phyloP scores from a whole-genome alignment of 441 rosid species.

The Erysimum pusillum region DNA sequence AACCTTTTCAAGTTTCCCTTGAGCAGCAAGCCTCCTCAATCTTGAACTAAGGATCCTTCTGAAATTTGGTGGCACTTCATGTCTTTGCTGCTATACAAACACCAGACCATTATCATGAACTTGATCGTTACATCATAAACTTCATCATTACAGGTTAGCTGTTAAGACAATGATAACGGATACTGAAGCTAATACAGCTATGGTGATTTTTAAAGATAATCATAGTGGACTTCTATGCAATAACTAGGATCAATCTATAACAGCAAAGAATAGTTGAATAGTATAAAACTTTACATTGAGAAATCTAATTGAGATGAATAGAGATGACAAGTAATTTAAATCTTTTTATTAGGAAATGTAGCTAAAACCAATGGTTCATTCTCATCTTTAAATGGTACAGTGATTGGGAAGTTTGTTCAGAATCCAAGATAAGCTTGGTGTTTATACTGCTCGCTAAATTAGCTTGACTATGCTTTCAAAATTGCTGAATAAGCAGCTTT shows the following conservation, averaged over 20 bases:
- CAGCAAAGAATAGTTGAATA: neutral
- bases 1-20: slow-evolving; percentile 80
- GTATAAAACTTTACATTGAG: slow-evolving; percentile 11
- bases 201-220: neutral
- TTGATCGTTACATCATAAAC: slow-evolving; percentile 29
- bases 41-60: slow-evolving; percentile 75
- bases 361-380: slow-evolving; percentile 14
- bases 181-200: slow-evolving; percentile 25
- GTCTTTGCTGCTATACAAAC: slow-evolving; percentile 59
- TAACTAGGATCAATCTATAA: slow-evolving; percentile 20
- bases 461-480: slow-evolving; percentile 5
- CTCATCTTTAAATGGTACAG: slow-evolving; percentile 23
- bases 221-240: slow-evolving; percentile 26
- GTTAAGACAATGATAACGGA: slow-evolving; percentile 5
- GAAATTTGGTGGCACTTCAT: slow-evolving; percentile 68
- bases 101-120: slow-evolving; percentile 27
- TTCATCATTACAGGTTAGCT: slow-evolving; percentile 28
- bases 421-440: slow-evolving; percentile 1
- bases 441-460: slow-evolving; percentile 16
- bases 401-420: slow-evolving; percentile 18
- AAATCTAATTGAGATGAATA: slow-evolving; percentile 11
- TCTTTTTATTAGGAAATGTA: slow-evolving; percentile 12
- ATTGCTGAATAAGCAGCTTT: slow-evolving; percentile 16
- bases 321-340: slow-evolving; percentile 2
- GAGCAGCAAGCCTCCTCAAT: slow-evolving; percentile 77